Base-by-base conservation (phyloP, 768 basidiomycete genomes). In the Boletus barrowsii region DNA sequence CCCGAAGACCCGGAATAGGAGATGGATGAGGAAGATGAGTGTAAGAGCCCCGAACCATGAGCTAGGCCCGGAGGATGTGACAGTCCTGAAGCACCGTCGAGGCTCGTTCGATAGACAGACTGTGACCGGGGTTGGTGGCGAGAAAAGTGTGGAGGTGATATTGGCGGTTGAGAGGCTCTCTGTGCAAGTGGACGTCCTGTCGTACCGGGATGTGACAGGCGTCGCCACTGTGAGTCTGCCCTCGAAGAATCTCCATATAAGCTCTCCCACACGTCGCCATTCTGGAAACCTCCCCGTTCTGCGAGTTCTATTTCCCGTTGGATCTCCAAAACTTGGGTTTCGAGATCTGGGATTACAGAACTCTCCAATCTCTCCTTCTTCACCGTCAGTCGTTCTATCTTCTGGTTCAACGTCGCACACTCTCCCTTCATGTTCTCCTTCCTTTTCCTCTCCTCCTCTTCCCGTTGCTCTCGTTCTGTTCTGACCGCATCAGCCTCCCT, bases 291-390 rank as follows among this genome's bases (percentile, higher is more conserved):
- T 45, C 54, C 75, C 69, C 48, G 73, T 57, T 54, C 73, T 50
- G 48, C 42, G 40, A 51, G 20, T 63, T 84, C 83, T 20, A 88
- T 79, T 68, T 91, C 85, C 24, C 73, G 72, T 59, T 81, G 79
- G 47, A 88, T 70, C 41, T 79, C 79, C 54, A 73, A 73, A 41
- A 92, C 73, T 66, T 85, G 82, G 46, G 80, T 78, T 69, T 90
- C 88, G 40, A 93, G 75, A 55, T 88, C 88, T 1, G 78, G 78
- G 17, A 93, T 75, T 14, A 78, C 72, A 30, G 71, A 71, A 5
- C 62, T 72, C 63, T 88, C 87, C 48, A 90, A 68, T 65, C 80
- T 87, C 48, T 90, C 89, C 63, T 77, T 78, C 73, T 84, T 87
- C 52, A 72, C 75, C 29, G 66, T 76, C 49, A 92, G 69, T 63